Base-by-base conservation (phyloP, 495 filamentous ascomycete species). In the Daldinia concentrica region DNA sequence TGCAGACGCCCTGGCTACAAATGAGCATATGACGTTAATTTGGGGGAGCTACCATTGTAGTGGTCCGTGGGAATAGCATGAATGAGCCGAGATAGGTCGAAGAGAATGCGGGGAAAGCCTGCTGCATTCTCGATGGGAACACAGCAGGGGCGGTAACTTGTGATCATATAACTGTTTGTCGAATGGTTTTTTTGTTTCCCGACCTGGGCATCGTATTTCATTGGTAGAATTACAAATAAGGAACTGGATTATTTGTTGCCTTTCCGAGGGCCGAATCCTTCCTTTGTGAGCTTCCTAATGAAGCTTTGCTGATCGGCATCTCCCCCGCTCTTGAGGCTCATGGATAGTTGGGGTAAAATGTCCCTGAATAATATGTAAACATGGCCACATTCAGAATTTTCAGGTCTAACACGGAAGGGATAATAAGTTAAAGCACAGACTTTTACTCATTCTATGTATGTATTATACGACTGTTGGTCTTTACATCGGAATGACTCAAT, bases 1-100 rank as follows among this genome's bases (percentile, higher is more conserved):
- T 73, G 71, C 71, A 73, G 41, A 32, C 63, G 52, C 39, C 56
- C 57, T 30, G 39, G 61, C 30, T 43, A 29, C 41, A 37, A 58
- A 36, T 57, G 70, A 59, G 71, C 71, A 66, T 73, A 73, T 73
- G 71, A 73, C 71, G 66, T 73, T 58, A 62, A 58, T 73, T 54
- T 64, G 65, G 36, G 36, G n/a, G 56, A 58, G 58, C 60, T 34
- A 58, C 51, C 41, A 62, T 58, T 58, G 29, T 14, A 66, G 27
- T 62, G 50, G 51, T 34, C 57, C 58, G 32, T 32, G 58, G 62
- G 36, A 69, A 50, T 60, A 68, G 36, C 37, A 62, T 37, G 37
- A 69, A 58, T 63, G 24, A 73, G 71, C 71, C 66, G 71, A 69
- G 66, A 73, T 65, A 54, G 66, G 51, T 69, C 26, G 15, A 63